phyloP scores from a whole-genome alignment of 495 filamentous ascomycete genomes.

The Neurospora cerealis region DNA sequence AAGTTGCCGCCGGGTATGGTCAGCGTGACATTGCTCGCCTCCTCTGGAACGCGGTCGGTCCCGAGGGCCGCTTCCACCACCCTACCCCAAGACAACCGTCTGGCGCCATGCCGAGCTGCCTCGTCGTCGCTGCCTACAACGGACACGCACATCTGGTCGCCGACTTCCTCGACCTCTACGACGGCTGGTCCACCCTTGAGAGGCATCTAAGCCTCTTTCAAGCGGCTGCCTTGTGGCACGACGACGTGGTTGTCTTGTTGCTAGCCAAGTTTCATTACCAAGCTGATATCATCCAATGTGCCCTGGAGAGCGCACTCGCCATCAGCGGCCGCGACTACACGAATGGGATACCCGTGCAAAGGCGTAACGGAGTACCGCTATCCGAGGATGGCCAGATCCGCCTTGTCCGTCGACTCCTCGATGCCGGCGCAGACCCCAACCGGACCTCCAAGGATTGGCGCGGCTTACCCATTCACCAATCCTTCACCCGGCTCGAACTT shows the following conservation, averaged over 20 bases:
- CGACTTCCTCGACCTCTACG: neutral
- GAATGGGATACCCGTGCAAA: neutral
- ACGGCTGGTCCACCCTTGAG: neutral
- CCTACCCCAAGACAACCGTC: neutral
- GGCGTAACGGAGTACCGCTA: neutral
- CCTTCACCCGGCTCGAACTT: neutral
- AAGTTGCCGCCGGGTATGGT: neutral
- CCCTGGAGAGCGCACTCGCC: neutral
- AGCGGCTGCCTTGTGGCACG: neutral
- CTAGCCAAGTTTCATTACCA: neutral
- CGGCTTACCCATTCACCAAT: neutral
- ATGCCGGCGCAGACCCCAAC: neutral
- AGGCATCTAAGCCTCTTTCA: neutral
- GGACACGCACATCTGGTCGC: neutral
- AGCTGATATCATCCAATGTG: neutral
- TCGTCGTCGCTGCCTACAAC: neutral
- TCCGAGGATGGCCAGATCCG: neutral
- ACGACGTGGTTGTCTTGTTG: neutral
- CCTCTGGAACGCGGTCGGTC: neutral
- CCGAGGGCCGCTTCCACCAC: neutral
- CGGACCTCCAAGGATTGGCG: neutral
- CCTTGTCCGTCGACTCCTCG: neutral
- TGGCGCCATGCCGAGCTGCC: neutral
- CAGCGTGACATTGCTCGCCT: neutral
- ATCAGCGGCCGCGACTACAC: neutral